Evolutionary conservation across 2,329 filamentous ascomycete species (phyloP).

Genomic region (Fusarium incarnatum): DNA sequence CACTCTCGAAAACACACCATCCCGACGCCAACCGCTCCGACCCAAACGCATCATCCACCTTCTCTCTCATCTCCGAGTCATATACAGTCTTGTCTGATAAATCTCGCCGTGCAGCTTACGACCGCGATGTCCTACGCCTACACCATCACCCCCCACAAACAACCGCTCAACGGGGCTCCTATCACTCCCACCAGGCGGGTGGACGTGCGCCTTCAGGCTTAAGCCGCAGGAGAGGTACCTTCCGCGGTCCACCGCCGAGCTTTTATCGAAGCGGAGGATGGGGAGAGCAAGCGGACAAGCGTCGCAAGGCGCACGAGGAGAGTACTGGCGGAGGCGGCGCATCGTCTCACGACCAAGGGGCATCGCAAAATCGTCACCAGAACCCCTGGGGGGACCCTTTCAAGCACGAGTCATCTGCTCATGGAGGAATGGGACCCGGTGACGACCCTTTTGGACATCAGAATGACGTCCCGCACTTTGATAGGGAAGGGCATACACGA

Average conservation of each 20-base stretch:
- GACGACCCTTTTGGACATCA: constrained; percentile 60
- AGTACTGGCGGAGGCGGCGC: constrained; percentile 51
- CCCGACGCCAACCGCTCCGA: constrained; percentile 89
- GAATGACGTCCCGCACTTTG: constrained; percentile 80
- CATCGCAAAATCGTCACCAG: constrained; percentile 18
- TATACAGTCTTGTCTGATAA: constrained; percentile 81
- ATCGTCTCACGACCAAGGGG: constrained; percentile 24
- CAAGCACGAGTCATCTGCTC: constrained; percentile 21
- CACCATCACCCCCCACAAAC: constrained; percentile 51
- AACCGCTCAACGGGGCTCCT: constrained; percentile 58
- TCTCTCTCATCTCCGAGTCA: constrained; percentile 85
- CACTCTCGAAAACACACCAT: constrained; percentile 90
- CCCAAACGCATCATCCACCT: constrained; percentile 77
- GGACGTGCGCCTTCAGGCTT: constrained; percentile 84
- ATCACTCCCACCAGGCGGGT: constrained; percentile 74
- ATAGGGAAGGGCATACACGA: constrained; percentile 76
- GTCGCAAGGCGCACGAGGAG: constrained; percentile 64
- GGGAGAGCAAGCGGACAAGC: constrained; percentile 72
- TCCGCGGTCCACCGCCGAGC: constrained; percentile 86
- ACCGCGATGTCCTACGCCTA: constrained; percentile 71
- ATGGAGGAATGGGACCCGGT: constrained; percentile 69
- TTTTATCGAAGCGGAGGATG: constrained; percentile 89
- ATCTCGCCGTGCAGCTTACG: constrained; percentile 82
- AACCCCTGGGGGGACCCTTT: constrained; percentile 44
- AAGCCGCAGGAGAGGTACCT: constrained; percentile 78